Evolutionary conservation across 441 rosid genomes (phyloP).

Genomic region (Erodium moschatum): DNA sequence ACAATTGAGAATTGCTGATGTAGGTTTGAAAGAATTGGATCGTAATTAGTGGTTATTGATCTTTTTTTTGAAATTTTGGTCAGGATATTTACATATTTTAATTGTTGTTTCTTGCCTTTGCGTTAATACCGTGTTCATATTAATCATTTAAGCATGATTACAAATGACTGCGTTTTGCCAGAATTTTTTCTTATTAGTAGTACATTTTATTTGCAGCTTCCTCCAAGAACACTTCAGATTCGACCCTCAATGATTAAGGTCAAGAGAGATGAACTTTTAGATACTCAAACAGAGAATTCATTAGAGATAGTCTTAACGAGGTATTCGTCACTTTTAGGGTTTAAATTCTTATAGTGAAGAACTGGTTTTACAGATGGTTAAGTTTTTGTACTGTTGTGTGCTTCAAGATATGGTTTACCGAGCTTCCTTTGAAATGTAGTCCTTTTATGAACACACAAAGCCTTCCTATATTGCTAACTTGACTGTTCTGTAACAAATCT

Average conservation of each 20-base stretch:
- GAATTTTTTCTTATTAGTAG: not conserved
- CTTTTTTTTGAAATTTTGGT: not conserved
- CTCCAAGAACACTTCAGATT: constrained; percentile 38
- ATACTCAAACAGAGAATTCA: constrained; percentile 30
- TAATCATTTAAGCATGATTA: not conserved
- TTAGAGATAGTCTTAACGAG: constrained; percentile 60
- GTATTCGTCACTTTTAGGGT: constrained; percentile 24
- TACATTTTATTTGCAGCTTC: constrained; percentile 33
- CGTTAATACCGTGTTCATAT: not conserved
- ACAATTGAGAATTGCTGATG: not conserved
- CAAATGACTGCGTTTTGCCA: not conserved
- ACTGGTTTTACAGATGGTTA: not conserved
- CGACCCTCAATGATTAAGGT: constrained; percentile 71
- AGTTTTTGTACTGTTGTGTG: not conserved
- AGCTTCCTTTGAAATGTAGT: not conserved
- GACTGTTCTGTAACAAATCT: not conserved
- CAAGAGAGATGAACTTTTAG: constrained; percentile 26
- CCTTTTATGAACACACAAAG: not conserved
- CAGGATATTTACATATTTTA: not conserved
- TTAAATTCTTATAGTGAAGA: not conserved
- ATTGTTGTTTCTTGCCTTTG: not conserved
- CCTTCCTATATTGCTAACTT: not conserved
- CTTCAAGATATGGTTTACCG: not conserved
- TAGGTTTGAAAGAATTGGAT: not conserved
- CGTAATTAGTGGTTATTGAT: not conserved